Conservation (phyloP, 2,329 filamentous ascomycete species). For the Cercospora janseana region DNA sequence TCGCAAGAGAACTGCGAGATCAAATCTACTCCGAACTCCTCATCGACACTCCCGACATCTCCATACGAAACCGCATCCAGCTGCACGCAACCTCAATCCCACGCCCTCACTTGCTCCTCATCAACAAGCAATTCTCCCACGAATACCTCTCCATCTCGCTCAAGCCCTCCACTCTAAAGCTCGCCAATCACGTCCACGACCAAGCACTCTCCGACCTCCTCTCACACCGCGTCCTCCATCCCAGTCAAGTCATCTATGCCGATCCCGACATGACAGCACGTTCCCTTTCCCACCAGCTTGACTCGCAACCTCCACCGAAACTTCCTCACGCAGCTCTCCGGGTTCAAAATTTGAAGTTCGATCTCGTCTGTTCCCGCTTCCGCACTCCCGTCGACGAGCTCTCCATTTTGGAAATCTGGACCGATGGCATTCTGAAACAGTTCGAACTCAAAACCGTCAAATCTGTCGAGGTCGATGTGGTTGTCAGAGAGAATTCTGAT, state of each 20-base stretch:
- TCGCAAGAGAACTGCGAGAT: constrained; percentile 18
- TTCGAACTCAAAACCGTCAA: background rate
- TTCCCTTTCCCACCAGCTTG: background rate
- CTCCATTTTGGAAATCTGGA: constrained; percentile 6
- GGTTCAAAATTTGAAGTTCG: constrained; percentile 1
- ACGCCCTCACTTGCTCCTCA: background rate
- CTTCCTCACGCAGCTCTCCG: background rate
- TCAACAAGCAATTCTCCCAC: constrained; percentile 10
- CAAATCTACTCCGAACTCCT: constrained; percentile 16
- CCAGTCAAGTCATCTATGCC: background rate
- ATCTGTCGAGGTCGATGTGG: constrained; percentile 9
- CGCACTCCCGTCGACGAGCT: background rate
- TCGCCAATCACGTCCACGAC: constrained; percentile 9
- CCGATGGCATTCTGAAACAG: constrained; percentile 6
- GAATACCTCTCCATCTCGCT: constrained; percentile 11
- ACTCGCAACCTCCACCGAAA: background rate
- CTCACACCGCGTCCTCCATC: background rate
- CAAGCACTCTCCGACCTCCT: background rate
- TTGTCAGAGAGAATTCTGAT: background rate
- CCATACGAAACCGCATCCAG: background rate
- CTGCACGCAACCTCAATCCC: background rate
- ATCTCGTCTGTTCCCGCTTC: constrained; percentile 10
- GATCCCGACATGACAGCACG: constrained; percentile 1
- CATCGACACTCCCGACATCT: background rate
- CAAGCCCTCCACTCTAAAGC: background rate